These are phyloP conservation scores for Neonectria punicea DNA, from an alignment of 2,329 filamentous ascomycete species.

Conservation along the genomic window DNA sequence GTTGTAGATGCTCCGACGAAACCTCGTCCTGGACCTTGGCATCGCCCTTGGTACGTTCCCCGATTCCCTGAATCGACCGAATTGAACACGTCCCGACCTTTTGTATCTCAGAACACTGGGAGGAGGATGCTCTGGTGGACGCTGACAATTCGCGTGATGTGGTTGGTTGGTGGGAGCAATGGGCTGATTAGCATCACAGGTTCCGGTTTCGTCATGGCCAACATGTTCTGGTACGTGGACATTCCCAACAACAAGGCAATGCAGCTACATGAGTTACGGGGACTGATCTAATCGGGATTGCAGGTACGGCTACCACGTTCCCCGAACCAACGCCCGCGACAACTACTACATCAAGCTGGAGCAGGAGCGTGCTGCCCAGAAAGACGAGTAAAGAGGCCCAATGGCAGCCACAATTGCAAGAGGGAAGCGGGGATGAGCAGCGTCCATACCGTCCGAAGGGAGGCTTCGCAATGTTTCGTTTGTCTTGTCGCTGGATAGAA, in stretches of 20 bases:
- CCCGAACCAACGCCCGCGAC: conserved; percentile 68
- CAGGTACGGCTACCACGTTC: conserved; percentile 72
- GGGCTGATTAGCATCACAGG: conserved; percentile 55
- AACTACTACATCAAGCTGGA: conserved; percentile 68
- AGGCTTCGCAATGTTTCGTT: conserved; percentile 38
- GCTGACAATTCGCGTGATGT: conserved; percentile 41
- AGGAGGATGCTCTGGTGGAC: conserved; percentile 23
- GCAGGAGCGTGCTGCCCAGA: conserved; percentile 61
- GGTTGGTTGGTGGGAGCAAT: conserved; percentile 37
- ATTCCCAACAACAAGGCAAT: conserved; percentile 44
- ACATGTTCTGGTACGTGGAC: conserved; percentile 66
- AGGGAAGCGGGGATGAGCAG: conserved; percentile 18
- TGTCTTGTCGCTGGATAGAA: conserved; percentile 39
- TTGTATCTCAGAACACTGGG: conserved; percentile 5
- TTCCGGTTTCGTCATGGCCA: conserved; percentile 65
- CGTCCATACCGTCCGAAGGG: conserved; percentile 27
- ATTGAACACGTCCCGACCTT: conserved; percentile 18
- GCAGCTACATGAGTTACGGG: neutral
- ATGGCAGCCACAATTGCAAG: conserved; percentile 14
- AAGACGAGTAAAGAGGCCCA: conserved; percentile 39
- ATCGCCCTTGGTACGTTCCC: conserved; percentile 65
- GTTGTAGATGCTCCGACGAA: conserved; percentile 68
- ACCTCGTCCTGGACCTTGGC: conserved; percentile 66
- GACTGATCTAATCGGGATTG: conserved; percentile 23
- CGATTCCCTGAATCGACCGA: conserved; percentile 2